A percentile compares a stretch with the other conserved stretches of the same genome.
These are phyloP conservation scores for Primulina tabacum DNA, from an alignment of 257 asterid species.

Conservation along the genomic window DNA sequence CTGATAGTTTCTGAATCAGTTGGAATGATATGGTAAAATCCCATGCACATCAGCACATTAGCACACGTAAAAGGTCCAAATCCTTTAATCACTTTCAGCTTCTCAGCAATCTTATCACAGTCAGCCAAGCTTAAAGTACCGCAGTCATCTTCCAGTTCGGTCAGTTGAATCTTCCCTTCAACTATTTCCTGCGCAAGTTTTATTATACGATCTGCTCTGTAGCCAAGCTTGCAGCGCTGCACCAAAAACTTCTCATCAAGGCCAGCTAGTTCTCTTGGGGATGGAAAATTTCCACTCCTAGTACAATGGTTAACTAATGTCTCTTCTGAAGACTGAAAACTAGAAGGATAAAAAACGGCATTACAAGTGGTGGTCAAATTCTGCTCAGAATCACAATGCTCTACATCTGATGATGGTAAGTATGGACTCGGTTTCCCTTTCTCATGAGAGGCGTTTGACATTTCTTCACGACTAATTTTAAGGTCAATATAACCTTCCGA, in stretches of 20 bases:
- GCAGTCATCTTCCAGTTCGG: conserved; percentile 48
- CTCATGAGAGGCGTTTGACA: conserved; percentile 22
- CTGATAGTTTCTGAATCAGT: conserved; percentile 83
- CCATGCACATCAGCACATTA: conserved; percentile 87
- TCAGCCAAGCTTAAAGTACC: conserved; percentile 32
- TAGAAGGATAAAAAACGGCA: conserved; percentile 11
- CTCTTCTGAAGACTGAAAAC: conserved; percentile 20
- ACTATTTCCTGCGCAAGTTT: conserved; percentile 29
- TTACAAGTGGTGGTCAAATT: conserved; percentile 9
- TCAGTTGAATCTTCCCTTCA: conserved; percentile 51
- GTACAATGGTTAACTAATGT: not conserved
- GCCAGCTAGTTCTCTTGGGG: conserved; percentile 58
- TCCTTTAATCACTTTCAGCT: conserved; percentile 65
- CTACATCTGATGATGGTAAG: conserved; percentile 18
- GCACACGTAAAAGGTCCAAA: conserved; percentile 84
- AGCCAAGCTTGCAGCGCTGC: conserved; percentile 68
- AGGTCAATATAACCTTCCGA: conserved; percentile 24
- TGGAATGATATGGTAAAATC: conserved; percentile 79
- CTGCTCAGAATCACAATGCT: conserved; percentile 20
- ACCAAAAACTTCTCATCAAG: conserved; percentile 56
- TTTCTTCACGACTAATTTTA: conserved; percentile 13
- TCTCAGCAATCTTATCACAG: conserved; percentile 51
- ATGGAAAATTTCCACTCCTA: conserved; percentile 63
- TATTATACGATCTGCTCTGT: conserved; percentile 70
- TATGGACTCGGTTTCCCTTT: conserved; percentile 5